Percentiles rank a stretch among this genome's conserved stretches.
phyloP scores from a whole-genome alignment of 2,329 filamentous ascomycete genomes.

The Aureobasidium zeae region DNA sequence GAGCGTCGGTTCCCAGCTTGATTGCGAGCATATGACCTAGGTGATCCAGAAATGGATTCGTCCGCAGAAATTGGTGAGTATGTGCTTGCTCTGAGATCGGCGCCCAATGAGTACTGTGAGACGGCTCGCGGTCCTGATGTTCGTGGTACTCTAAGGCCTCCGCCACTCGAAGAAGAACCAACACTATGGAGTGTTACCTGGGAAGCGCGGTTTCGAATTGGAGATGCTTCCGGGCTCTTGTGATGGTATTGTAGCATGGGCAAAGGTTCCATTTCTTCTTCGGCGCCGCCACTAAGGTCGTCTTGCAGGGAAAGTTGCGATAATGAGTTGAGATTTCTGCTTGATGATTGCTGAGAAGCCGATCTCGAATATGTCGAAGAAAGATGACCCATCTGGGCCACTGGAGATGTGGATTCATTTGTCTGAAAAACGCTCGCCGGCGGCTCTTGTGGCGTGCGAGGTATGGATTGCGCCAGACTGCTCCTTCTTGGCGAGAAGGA shows the following conservation, averaged over 20 bases:
- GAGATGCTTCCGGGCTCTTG: constrained; percentile 32
- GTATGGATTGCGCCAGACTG: constrained; percentile 16
- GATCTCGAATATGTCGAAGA: constrained; percentile 15
- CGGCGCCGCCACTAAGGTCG: constrained; percentile 19
- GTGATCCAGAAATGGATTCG: constrained; percentile 32
- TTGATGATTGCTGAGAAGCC: constrained; percentile 14
- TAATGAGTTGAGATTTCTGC: constrained; percentile 13
- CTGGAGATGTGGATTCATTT: constrained; percentile 25
- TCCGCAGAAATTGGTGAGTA: constrained; percentile 44
- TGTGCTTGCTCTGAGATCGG: constrained; percentile 59
- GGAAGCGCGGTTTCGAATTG: constrained; percentile 24
- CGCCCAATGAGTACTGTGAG: constrained; percentile 66
- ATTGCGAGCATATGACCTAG: constrained; percentile 37
- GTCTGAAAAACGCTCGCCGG: constrained; percentile 27
- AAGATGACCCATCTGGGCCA: constrained; percentile 18
- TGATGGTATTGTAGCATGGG: constrained; percentile 44
- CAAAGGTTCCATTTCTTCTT: constrained; percentile 23
- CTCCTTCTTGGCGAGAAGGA: constrained; percentile 11
- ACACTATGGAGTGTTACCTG: constrained; percentile 25
- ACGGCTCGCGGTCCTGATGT: constrained; percentile 58
- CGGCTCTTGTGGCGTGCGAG: constrained; percentile 27
- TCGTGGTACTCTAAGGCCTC: constrained; percentile 33
- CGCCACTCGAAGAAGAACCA: constrained; percentile 25
- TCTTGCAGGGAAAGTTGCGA: constrained; percentile 19
- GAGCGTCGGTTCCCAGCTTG: constrained; percentile 45